Base-by-base conservation (phyloP, 129 eudicot species). In the Oenanthe sinensis region DNA sequence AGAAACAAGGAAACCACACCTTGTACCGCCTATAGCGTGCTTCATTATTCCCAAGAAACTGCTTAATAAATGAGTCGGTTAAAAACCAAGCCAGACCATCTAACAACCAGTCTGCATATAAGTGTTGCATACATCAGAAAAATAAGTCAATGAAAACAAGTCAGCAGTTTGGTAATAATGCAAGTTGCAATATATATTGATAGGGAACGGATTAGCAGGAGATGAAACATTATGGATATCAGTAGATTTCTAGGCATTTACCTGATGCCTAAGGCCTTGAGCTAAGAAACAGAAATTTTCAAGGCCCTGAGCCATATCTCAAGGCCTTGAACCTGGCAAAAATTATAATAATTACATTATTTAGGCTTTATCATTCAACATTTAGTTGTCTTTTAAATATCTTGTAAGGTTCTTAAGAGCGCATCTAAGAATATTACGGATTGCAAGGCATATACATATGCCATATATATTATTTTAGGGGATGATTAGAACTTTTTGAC, bases 11-110 rank as follows among this genome's bases (percentile, higher is more conserved):
- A 69, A 83, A 69, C 44, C 85, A 81, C 71, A 90, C 98, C 97
- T 95, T 96, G 84, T 92, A 96, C 44, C 96, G 88, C 83, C 99
- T 86, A 86, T 88, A 96, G 8, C 95, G 90, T 43, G 97, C 97
- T 89, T 96, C 99, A 85, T 96, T 96, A 83, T 88, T 95, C 49
- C 98, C 98, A 44, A 95, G 87, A 81, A 84, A 95, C 73, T 86
- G 92, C 86, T 91, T 95, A 26, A 95, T 84, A 80, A 82, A 96
- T n/a, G 90, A 84, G 87, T 96, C 97, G 24, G 96, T 89, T 77
- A 96, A 82, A 71, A 90, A 96, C 80, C 97, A 92, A 78, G 97
- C 97, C 86, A 96, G 96, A 68, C 99, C 99, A 77, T 96, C 99
- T 88, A 96, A 78, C 78, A 96, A 83, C 99, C 97, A 96, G 70